Conservation (phyloP, 495 filamentous ascomycete genomes). For the Apodospora peruviana region DNA sequence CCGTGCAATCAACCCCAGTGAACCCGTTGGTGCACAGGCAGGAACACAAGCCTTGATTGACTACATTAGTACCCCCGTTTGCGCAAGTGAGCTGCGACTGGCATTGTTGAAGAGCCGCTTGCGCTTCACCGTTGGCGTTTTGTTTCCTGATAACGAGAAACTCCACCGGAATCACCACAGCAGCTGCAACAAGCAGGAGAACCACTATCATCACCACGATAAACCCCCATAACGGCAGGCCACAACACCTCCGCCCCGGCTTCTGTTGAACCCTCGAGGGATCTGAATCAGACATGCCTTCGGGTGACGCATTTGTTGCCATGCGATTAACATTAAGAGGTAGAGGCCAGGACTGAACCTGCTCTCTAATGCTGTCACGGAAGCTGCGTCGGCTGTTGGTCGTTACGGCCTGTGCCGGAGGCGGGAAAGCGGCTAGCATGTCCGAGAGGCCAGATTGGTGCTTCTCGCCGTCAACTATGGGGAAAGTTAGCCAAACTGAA, state of each 20-base stretch:
- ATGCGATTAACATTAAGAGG: conserved; percentile 20
- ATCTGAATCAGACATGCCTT: conserved; percentile 13
- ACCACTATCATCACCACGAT: conserved; percentile 61
- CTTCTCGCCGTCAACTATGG: conserved; percentile 35
- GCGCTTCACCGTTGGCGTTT: conserved; percentile 18
- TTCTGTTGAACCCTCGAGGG: conserved; percentile 14
- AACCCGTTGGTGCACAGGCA: conserved; percentile 87
- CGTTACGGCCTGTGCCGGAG: conserved; percentile 53
- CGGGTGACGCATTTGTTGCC: conserved; percentile 26
- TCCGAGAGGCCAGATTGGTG: conserved; percentile 67
- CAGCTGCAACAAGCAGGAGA: conserved; percentile 74
- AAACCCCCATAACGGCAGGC: conserved; percentile 77
- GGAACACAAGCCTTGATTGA: conserved; percentile 61
- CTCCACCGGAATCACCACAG: conserved; percentile 80
- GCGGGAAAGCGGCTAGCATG: conserved; percentile 87
- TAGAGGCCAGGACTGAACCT: conserved; percentile 38
- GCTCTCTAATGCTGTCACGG: conserved; percentile 33
- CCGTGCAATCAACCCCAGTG: conserved; percentile 69
- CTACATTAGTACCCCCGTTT: conserved; percentile 75
- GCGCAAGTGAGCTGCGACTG: conserved; percentile 53
- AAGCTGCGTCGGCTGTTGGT: conserved; percentile 44
- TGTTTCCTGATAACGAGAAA: conserved; percentile 65
- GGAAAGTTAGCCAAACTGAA: conserved; percentile 4
- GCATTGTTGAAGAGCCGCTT: conserved; percentile 42
- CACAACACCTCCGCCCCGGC: conserved; percentile 53